phyloP scores from a whole-genome alignment of 1,284 basidiomycete species.

The Pseudozyma thailandica region DNA sequence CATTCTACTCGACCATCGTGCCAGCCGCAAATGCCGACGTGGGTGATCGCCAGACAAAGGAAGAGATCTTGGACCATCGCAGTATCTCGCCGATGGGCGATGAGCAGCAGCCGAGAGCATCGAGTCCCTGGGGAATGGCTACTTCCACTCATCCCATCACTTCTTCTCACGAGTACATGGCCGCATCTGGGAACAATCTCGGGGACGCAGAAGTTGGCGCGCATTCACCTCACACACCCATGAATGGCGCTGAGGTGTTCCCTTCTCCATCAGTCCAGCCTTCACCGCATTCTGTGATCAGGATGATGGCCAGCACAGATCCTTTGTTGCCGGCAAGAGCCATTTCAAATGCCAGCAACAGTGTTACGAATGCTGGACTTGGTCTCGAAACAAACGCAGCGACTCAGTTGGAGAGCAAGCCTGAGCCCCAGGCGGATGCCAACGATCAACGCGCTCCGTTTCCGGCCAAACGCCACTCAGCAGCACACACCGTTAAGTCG shows the following conservation, averaged over 20 bases:
- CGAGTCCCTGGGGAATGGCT: constrained; percentile 30
- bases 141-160: constrained; percentile 4
- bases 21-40: not conserved
- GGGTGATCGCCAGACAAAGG: not conserved
- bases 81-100: constrained; percentile 3
- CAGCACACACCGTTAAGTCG: not conserved
- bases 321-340: constrained; percentile 27
- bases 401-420: not conserved
- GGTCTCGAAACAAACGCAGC: constrained; percentile 6
- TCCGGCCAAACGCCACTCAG: not conserved
- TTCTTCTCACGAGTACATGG: constrained; percentile 5
- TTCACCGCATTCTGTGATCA: constrained; percentile 30
- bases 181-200: not conserved
- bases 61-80: constrained; percentile 17
- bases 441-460: constrained; percentile 11
- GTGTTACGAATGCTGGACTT: constrained; percentile 3
- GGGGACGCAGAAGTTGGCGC: not conserved
- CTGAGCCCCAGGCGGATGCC: not conserved
- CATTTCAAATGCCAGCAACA: constrained; percentile 2
- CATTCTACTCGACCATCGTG: constrained; percentile 16
- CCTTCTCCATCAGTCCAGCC: constrained; percentile 14
- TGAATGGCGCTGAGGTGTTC: constrained; percentile 19
- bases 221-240: constrained; percentile 1
- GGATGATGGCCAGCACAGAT: constrained; percentile 42
- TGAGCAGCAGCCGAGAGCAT: constrained; percentile 11